Conservation (phyloP, 257 asterid genomes). For the Cruciata laevipes region DNA sequence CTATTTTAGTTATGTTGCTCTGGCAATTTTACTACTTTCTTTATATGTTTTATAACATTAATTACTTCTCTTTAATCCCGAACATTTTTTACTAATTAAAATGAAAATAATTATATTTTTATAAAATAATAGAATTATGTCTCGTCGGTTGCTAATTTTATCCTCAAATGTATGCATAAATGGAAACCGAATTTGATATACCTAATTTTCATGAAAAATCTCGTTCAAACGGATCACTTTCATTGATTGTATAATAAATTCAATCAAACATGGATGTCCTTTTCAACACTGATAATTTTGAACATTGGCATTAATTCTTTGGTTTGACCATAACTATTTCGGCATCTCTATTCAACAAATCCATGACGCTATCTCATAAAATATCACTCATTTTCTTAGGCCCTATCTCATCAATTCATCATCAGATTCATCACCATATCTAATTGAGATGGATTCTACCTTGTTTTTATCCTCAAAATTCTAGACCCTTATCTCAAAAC, state of each 20-base stretch:
- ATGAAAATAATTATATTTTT: too few relatives aligned
- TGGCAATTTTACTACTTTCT: too few relatives aligned
- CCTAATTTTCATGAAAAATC: not conserved
- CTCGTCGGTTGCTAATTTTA: not conserved
- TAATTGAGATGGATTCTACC: not conserved
- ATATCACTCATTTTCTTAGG: not conserved
- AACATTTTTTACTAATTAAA: too few relatives aligned
- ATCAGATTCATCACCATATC: not conserved
- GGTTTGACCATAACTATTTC: slow-evolving; percentile 6
- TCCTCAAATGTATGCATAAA: not conserved
- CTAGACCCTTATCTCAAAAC: not conserved
- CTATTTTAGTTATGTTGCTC: too few relatives aligned
- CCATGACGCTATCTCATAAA: not conserved
- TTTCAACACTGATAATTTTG: not conserved
- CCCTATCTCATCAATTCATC: not conserved
- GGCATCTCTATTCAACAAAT: slow-evolving; percentile 1
- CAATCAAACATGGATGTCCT: not conserved
- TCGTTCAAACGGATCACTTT: not conserved
- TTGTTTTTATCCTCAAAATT: not conserved
- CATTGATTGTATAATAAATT: not conserved
- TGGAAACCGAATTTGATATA: not conserved
- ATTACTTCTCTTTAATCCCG: too few relatives aligned
- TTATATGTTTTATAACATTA: too few relatives aligned
- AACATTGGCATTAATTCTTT: not conserved
- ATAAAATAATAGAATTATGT: too few relatives aligned